Conservation (phyloP, 331 rosid genomes). For the Telfairia occidentalis region DNA sequence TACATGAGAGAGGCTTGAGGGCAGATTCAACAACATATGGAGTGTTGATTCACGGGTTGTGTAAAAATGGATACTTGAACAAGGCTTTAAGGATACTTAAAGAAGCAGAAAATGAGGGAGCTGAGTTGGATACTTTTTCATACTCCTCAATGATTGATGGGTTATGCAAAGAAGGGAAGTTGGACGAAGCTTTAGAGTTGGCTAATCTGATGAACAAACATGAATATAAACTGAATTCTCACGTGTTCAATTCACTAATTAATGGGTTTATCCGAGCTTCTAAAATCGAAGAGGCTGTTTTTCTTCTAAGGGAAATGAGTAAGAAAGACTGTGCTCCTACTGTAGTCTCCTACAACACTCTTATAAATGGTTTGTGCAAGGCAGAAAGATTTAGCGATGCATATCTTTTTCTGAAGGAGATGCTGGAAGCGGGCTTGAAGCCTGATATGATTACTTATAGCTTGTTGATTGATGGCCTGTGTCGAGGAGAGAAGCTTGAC, state of each 20-base stretch:
- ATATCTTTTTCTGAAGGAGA: slow-evolving; percentile 47
- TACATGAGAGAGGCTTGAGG: slow-evolving; percentile 27
- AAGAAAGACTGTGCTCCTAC: slow-evolving; percentile 47
- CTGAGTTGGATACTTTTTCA: slow-evolving; percentile 45
- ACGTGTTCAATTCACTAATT: slow-evolving; percentile 62
- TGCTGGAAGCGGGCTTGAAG: slow-evolving; percentile 59
- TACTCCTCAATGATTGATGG: slow-evolving; percentile 61
- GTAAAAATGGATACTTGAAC: slow-evolving; percentile 53
- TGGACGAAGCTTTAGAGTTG: slow-evolving; percentile 54
- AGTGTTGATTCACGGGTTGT: slow-evolving; percentile 59
- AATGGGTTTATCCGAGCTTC: slow-evolving; percentile 47
- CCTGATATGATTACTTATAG: slow-evolving; percentile 71
- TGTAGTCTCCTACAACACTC: slow-evolving; percentile 64
- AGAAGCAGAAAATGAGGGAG: slow-evolving; percentile 38
- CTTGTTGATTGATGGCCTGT: slow-evolving; percentile 57
- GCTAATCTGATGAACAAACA: slow-evolving; percentile 36
- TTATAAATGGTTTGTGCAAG: slow-evolving; percentile 66
- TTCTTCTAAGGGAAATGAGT: slow-evolving; percentile 43
- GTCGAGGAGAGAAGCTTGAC: slow-evolving; percentile 48
- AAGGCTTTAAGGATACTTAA: slow-evolving; percentile 52
- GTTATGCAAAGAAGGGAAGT: slow-evolving; percentile 51
- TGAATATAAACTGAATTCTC: slow-evolving; percentile 37
- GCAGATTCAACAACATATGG: slow-evolving; percentile 57
- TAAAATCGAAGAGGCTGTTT: slow-evolving; percentile 46
- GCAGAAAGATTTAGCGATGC: slow-evolving; percentile 55